phyloP scores from a whole-genome alignment of 2,329 filamentous ascomycete species.

The Aulographum hederae region DNA sequence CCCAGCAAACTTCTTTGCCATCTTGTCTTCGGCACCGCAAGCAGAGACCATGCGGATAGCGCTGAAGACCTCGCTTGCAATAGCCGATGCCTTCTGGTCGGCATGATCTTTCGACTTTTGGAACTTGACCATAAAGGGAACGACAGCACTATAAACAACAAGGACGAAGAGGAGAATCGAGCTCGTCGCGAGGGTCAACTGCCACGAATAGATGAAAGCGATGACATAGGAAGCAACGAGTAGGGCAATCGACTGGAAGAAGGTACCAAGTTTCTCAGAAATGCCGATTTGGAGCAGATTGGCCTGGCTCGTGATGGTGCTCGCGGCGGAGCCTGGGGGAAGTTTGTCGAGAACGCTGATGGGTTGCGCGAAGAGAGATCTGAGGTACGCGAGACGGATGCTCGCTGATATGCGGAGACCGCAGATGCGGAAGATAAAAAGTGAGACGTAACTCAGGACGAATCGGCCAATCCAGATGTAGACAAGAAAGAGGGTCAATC shows the following conservation, averaged over 20 bases:
- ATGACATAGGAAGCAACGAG: constrained; percentile 17
- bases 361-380: constrained; percentile 10
- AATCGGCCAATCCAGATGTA: constrained; percentile 40
- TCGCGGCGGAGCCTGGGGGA: constrained; percentile 12
- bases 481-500: constrained; percentile 33
- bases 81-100: constrained; percentile 16
- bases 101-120: constrained; percentile 14
- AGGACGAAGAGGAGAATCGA: constrained; percentile 15
- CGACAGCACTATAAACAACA: constrained; percentile 12
- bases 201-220: constrained; percentile 12
- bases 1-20: constrained; percentile 13
- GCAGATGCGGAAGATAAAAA: constrained; percentile 15
- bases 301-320: constrained; percentile 12
- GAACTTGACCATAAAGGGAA: constrained; percentile 15
- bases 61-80: constrained; percentile 20
- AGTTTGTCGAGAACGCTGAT: constrained; percentile 11
- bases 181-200: constrained; percentile 11
- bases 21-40: constrained; percentile 18
- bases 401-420: constrained; percentile 12
- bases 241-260: constrained; percentile 16
- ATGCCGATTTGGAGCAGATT: constrained; percentile 13
- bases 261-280: constrained; percentile 10
- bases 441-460: constrained; percentile 33
- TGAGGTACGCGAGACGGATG: constrained; percentile 11
- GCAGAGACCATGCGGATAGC: constrained; percentile 18